A percentile compares a stretch with the other conserved stretches of the same genome.
Conservation (phyloP, 2,329 filamentous ascomycete species). For the Colletotrichum acutatum region DNA sequence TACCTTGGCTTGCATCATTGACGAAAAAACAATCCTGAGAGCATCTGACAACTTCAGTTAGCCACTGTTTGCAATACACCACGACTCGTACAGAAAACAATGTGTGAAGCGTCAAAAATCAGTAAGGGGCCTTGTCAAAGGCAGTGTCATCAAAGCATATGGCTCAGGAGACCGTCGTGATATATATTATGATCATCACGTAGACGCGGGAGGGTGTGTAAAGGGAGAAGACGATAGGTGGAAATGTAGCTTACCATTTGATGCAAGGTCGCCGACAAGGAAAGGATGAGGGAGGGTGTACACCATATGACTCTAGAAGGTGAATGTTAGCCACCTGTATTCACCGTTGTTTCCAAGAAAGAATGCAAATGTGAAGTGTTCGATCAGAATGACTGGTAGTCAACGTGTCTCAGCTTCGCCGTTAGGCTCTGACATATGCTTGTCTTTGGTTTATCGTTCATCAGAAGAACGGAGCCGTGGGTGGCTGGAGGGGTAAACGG, state of each 20-base stretch:
- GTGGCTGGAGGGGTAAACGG: conserved; percentile 2
- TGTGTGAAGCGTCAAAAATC: conserved; percentile 30
- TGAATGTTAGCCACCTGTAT: conserved; percentile 11
- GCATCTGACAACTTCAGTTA: conserved; percentile 26
- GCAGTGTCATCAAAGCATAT: conserved; percentile 38
- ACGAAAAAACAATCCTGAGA: background rate
- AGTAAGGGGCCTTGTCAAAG: conserved; percentile 38
- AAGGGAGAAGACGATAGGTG: too few relatives aligned
- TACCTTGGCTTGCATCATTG: background rate
- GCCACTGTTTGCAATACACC: conserved; percentile 6
- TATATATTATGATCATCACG: conserved; percentile 37
- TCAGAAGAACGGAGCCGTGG: conserved; percentile 34
- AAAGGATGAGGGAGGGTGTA: too few relatives aligned
- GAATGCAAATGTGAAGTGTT: conserved; percentile 24
- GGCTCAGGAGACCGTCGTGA: conserved; percentile 39
- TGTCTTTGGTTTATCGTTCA: conserved; percentile 39
- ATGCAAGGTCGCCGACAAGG: accelerated
- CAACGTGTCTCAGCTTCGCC: conserved; percentile 38
- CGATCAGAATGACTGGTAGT: conserved; percentile 36
- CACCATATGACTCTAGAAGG: background rate
- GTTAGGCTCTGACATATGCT: conserved; percentile 40
- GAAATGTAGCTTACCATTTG: background rate
- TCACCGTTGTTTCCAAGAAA: background rate
- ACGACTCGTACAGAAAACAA: conserved; percentile 19
- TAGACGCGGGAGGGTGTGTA: conserved; percentile 6